Conservation (phyloP, 768 basidiomycete genomes). For the Termitomyces sp. region DNA sequence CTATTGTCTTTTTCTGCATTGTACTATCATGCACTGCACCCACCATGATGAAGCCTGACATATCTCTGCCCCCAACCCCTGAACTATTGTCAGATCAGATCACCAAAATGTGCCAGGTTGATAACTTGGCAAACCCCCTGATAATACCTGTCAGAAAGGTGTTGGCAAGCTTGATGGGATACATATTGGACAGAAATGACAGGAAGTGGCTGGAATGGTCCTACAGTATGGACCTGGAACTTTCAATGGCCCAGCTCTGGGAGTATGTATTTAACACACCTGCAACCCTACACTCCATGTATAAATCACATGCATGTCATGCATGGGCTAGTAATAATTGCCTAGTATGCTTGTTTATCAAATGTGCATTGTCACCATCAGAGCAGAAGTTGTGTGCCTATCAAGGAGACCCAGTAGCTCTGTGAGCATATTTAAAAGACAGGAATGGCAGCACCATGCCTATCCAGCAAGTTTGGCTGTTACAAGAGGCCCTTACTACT, state of each 20-base stretch:
- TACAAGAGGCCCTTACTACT: background rate
- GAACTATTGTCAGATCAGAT: background rate
- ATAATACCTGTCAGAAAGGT: background rate
- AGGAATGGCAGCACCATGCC: background rate
- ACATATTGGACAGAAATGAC: too few species aligned
- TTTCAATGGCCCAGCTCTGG: too few species aligned
- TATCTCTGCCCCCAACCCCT: background rate
- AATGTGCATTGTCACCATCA: background rate
- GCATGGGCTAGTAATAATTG: too few species aligned
- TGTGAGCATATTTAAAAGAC: too few species aligned
- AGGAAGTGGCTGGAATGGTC: too few species aligned
- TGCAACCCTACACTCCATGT: background rate
- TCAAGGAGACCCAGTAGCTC: too few species aligned
- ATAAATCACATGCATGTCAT: background rate
- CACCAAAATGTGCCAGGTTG: background rate
- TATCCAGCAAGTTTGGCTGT: background rate
- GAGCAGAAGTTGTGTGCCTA: too few species aligned
- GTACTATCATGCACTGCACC: background rate
- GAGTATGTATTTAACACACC: background rate
- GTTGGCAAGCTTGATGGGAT: background rate
- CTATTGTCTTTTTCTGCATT: background rate
- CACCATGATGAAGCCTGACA: background rate
- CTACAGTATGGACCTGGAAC: too few species aligned
- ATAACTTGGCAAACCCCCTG: background rate
- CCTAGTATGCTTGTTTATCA: background rate